Conservation (phyloP, 257 asterid genomes). For the Schizonepeta tenuifolia region DNA sequence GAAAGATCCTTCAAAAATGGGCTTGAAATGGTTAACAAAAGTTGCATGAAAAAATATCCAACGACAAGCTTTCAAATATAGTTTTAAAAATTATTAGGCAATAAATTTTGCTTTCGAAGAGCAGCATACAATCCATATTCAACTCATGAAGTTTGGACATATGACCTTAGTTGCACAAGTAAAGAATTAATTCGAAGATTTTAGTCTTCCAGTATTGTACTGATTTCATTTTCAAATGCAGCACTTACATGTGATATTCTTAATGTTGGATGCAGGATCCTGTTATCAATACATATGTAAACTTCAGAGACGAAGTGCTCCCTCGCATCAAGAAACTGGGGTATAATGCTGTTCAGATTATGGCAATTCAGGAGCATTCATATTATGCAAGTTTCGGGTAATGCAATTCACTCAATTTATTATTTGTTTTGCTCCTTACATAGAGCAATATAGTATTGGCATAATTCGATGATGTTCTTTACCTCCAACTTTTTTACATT, state of each 20-base stretch:
- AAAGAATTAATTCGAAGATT: not conserved
- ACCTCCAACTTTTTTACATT: not conserved
- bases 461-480: conserved; percentile 22
- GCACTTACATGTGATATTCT: conserved; percentile 18
- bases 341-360: conserved; percentile 96
- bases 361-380: conserved; percentile 99
- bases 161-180: conserved; percentile 3
- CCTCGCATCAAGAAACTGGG: conserved; percentile 98
- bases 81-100: not conserved
- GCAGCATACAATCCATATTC: conserved; percentile 17
- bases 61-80: conserved; percentile 8
- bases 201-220: conserved; percentile 12
- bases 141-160: conserved; percentile 17
- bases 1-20: not conserved
- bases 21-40: not conserved
- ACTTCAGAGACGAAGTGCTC: conserved; percentile 93
- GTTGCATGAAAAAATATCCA: not conserved
- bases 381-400: conserved; percentile 99
- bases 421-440: conserved; percentile 21
- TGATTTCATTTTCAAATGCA: conserved; percentile 24
- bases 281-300: conserved; percentile 78
- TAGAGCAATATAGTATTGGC: not conserved
- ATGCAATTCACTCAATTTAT: conserved; percentile 17
- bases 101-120: conserved; percentile 26
- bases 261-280: conserved; percentile 73